Conservation (phyloP, 1,139 yeast species). For the Dujonia santamariae region DNA sequence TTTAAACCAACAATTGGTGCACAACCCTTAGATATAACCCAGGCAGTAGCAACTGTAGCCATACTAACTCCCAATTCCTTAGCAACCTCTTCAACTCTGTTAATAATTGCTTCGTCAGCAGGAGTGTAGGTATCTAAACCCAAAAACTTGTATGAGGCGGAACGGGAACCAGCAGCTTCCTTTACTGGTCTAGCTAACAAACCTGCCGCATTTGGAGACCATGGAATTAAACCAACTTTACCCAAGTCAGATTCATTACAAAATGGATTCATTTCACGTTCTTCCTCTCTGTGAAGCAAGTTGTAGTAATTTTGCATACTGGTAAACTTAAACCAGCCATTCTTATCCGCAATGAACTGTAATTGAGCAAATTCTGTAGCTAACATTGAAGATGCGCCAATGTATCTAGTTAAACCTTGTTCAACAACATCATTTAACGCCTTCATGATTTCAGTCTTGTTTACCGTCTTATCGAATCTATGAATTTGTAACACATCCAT, state of each 20-base stretch:
- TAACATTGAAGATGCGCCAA: slow-evolving; percentile 61
- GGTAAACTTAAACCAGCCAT: slow-evolving; percentile 54
- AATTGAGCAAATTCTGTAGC: slow-evolving; percentile 46
- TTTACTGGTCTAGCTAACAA: slow-evolving; percentile 41
- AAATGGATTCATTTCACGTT: slow-evolving; percentile 55
- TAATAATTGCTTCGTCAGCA: slow-evolving; percentile 39
- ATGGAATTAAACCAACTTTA: slow-evolving; percentile 49
- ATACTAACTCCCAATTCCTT: slow-evolving; percentile 40
- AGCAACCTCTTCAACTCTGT: slow-evolving; percentile 52
- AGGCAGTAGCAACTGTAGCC: slow-evolving; percentile 55
- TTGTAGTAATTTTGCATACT: slow-evolving; percentile 60
- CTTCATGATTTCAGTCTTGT: slow-evolving; percentile 51
- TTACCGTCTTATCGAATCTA: slow-evolving; percentile 41
- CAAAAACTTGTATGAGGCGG: slow-evolving; percentile 17
- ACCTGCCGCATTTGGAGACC: slow-evolving; percentile 52
- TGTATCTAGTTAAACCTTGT: slow-evolving; percentile 47
- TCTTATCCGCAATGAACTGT: slow-evolving; percentile 49
- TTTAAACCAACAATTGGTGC: slow-evolving; percentile 56
- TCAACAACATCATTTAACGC: slow-evolving; percentile 52
- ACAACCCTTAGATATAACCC: slow-evolving; percentile 51
- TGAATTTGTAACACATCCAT: slow-evolving; percentile 52
- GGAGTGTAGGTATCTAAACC: slow-evolving; percentile 11
- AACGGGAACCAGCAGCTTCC: slow-evolving; percentile 17
- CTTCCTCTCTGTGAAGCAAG: slow-evolving; percentile 57
- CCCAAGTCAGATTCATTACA: slow-evolving; percentile 34